Evolutionary conservation across 1,139 yeast species (phyloP).

Genomic region (Wickerhamomyces sp.): DNA sequence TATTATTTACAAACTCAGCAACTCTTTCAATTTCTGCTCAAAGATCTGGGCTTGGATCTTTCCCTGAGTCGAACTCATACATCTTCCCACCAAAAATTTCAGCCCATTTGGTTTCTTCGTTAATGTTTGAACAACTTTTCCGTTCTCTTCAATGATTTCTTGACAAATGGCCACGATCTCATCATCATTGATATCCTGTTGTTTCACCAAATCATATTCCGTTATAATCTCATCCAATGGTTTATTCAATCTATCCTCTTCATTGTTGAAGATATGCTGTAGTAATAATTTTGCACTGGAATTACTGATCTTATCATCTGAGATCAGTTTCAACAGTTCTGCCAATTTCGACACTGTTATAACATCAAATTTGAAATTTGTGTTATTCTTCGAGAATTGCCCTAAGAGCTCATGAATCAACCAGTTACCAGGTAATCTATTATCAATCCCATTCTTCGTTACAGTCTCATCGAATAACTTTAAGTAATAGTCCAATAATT

Average conservation of each 20-base stretch:
- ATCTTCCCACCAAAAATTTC: constrained; percentile 77
- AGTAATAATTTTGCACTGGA: constrained; percentile 66
- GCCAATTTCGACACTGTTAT: constrained; percentile 36
- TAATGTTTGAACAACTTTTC: constrained; percentile 51
- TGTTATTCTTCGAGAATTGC: constrained; percentile 48
- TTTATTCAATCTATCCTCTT: constrained; percentile 22
- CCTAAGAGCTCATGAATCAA: constrained; percentile 79
- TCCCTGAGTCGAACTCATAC: constrained; percentile 76
- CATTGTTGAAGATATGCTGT: constrained; percentile 49
- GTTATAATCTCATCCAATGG: constrained; percentile 41
- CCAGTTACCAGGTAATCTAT: constrained; percentile 67
- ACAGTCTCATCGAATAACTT: constrained; percentile 26
- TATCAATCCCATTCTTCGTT: constrained; percentile 17
- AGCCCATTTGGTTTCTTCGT: constrained; percentile 40
- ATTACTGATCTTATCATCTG: constrained; percentile 37
- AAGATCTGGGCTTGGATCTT: constrained; percentile 49
- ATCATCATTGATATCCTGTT: constrained; percentile 28
- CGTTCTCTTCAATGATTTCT: constrained; percentile 48
- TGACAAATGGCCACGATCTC: constrained; percentile 51
- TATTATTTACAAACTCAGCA: constrained; percentile 18
- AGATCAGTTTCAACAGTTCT: constrained; percentile 38
- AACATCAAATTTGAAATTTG: constrained; percentile 32
- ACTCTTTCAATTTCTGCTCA: constrained; percentile 36
- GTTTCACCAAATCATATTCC: constrained; percentile 46
- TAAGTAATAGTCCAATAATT: constrained; percentile 29